Base-by-base conservation (phyloP, 352 stramenopile genomes). In the Globisporangium megalacanthum region DNA sequence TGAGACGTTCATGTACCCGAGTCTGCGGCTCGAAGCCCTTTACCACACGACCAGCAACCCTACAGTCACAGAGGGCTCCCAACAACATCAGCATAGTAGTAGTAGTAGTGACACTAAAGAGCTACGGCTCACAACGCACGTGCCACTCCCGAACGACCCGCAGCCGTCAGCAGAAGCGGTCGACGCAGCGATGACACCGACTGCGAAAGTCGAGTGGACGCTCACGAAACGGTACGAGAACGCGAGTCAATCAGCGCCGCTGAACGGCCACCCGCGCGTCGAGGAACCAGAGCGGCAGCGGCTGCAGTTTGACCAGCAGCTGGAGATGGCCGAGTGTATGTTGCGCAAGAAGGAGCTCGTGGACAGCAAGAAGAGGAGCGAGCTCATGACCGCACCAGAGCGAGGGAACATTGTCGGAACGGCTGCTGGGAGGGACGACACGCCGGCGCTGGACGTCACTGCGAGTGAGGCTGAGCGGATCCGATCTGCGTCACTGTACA, bases 1-100 rank as follows among this genome's bases (percentile, higher is more conserved):
- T 5, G 79, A 87, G 37, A 79, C 77, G 52, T 87, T 89, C 68
- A 87, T 89, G 79, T 89, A 87, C 53, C 79, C 79, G 6, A 87
- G 76, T 66, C 60, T 89, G 25, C 67, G 75, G 0, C 65, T 89
- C 17, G 79, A 89, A 39, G 55, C 58, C 0, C 20, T 86, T 22
- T 89, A 86, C 42, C 29, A 62, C 86, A 86, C 46, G 31, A 62
- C 4, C 29, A 56, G 36, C 45, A 64, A 17, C 39, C 57, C 25
- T 29, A 4, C 25, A 29, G 25, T 29, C 25, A 29, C 25, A 4
- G 25, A 29, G 25, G 25, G 25, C 25, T 29, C 25, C 25, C 25
- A 29, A 29, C 25, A 53, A 33, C 2, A 13, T 13, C 7, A 5
- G 1, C 3, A 7, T 37, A 11, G 22, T 4, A 45, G 20, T 29